Evolutionary conservation across 169 alveolate genomes (phyloP), one percentile per base, ranked within the genome.

Genomic region (Babesia gibsoni): DNA sequence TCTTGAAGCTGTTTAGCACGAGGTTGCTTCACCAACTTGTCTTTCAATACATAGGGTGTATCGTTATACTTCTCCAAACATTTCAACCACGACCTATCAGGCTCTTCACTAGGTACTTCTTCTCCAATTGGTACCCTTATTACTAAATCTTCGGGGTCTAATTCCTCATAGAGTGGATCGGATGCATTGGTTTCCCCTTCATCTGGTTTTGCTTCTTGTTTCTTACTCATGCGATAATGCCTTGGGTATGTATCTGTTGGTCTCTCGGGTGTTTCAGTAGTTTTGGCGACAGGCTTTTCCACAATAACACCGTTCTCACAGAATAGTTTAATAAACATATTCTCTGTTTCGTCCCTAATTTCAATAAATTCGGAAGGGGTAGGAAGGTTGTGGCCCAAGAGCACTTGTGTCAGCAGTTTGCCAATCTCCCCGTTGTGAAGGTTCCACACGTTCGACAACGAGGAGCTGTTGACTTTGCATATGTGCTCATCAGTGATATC

Each of bases 351-450:
- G 18, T 9, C 14, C 45, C 48, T 67, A 22, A 78, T 25, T 9
- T 58, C 27, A 14, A 41, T 32, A 23, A 67, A 78, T 32, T 78
- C 87, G 2, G 74, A 0, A 27, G 48, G 57, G 29, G 33, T 53
- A 16, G 81, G 81, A 10, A 49, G 37, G 52, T 67, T 57, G 14
- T 67, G 65, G 2, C 75, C 87, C 42, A 78, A 49, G 20, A 78
- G 32, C 20, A 63, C 67, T 57, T 78, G 81, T 12, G 87, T 50
- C 68, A 78, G 43, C 65, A 78, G 36, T 41, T 78, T 67, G 14
- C 87, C 87, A 23, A 78, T 67, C n/a, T 78, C 83, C 0, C n/a
- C 54, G n/a, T 64, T 66, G 41, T 78, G 87, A 18, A 18, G 20
- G 22, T 61, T 57, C 82, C 87, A 68, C 53, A 78, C 42, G 10